Base-by-base conservation (phyloP, 306 rosid species). In the Lathyrus tuberosus region DNA sequence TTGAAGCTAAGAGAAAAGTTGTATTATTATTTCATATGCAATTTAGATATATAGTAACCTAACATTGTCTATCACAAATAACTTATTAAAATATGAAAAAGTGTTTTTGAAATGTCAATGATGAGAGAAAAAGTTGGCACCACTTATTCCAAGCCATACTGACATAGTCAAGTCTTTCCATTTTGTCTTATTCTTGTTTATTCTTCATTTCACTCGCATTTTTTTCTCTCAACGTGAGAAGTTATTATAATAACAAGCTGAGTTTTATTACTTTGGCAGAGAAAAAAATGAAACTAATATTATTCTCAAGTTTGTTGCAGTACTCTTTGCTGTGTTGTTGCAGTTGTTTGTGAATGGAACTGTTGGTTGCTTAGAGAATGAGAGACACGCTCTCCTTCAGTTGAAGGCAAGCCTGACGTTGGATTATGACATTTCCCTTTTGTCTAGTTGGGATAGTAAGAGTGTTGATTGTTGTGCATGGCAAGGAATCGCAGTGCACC, bases 311-410 rank as follows among this genome's bases (percentile, higher is more conserved):
- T 24, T 28, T 13, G 37, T 26, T 63, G 52, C 18, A 44, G 7
- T 22, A 24, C 8, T 65, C 2, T 26, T 33, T 33, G 38, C 8
- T 65, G 20, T 44, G 56, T 4, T 40, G 68, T 12, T 62, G 49
- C 35, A 38, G 33, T 20, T n/a, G 20, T 15, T 14, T 41, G n/a
- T 11, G 46, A 4, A 41, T 33, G 46, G 10, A 10, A 5, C 14
- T 11, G 46, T 41, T 41, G 52, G 43, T 26, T 58, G 75, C 67
- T 16, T 9, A 10, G 63, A 49, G 31, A 62, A n/a, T 10, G 77
- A 73, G 71, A 69, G 52, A 10, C 73, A 35, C 2, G 58, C 48
- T 8, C 35, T 68, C 7, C 62, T 68, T 49, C n/a, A 35, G 48
- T 69, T 69, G 10, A 69, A 72, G 37, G 53, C 54, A 3, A 30